phyloP scores from a whole-genome alignment of 1,139 yeast genomes.

The Pichia sp. region DNA sequence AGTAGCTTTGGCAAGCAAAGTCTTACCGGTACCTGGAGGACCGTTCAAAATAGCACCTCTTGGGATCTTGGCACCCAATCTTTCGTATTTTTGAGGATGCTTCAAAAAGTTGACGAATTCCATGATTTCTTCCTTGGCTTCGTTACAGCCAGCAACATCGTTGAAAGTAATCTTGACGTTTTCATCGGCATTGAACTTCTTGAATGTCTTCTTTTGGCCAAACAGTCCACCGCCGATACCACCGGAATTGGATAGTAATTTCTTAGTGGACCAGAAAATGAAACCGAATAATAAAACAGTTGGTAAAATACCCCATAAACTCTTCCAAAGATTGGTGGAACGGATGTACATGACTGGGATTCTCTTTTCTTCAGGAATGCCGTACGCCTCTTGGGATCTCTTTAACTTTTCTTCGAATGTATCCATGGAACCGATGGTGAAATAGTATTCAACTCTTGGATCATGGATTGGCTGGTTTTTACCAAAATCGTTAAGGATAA shows the following conservation, averaged over 20 bases:
- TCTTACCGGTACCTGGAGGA: conserved; percentile 99
- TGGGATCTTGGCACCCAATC: conserved; percentile 94
- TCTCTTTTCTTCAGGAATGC: conserved; percentile 57
- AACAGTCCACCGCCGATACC: conserved; percentile 52
- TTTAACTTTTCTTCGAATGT: conserved; percentile 69
- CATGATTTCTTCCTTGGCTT: conserved; percentile 98
- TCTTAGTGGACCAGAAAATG: conserved; percentile 64
- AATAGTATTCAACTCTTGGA: conserved; percentile 46
- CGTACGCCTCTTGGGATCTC: conserved; percentile 58
- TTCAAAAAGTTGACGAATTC: conserved; percentile 93
- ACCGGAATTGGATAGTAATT: conserved; percentile 48
- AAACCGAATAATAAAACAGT: conserved; percentile 71
- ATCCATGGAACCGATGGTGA: conserved; percentile 74
- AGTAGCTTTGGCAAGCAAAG: conserved; percentile 95
- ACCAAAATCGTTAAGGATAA: conserved; percentile 62
- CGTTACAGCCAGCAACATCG: conserved; percentile 97
- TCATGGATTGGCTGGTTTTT: conserved; percentile 30
- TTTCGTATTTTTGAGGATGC: conserved; percentile 85
- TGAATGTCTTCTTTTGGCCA: conserved; percentile 59
- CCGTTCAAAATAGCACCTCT: conserved; percentile 97
- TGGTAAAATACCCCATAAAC: conserved; percentile 62
- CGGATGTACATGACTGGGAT: conserved; percentile 66
- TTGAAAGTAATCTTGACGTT: conserved; percentile 85
- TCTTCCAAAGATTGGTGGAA: conserved; percentile 55
- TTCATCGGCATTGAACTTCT: conserved; percentile 87